Conservation (phyloP, 495 filamentous ascomycete genomes). For the Neurospora sp. region DNA sequence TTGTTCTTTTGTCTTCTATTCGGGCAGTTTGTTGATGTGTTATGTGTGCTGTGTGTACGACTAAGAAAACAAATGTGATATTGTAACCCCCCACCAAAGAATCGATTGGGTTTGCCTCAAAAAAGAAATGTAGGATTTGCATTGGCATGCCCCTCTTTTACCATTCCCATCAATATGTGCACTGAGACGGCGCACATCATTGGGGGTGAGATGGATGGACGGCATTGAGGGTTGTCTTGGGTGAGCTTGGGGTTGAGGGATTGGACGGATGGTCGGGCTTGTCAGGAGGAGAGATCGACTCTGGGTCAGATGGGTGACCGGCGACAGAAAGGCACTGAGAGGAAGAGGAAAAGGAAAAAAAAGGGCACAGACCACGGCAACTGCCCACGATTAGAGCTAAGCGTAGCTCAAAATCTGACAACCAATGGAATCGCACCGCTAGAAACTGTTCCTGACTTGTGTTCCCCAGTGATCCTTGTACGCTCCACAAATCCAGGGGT, state of each 20-base stretch:
- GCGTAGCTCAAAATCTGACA: background rate
- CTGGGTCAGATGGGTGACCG: background rate
- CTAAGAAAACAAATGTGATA: background rate
- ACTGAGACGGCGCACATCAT: background rate
- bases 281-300: background rate
- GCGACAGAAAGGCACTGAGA: background rate
- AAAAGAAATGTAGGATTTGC: background rate
- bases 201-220: background rate
- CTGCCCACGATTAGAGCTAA: background rate
- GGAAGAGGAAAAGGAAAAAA: background rate
- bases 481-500: background rate
- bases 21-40: background rate
- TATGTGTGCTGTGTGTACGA: background rate
- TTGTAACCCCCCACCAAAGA: background rate
- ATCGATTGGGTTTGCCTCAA: background rate
- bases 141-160: background rate
- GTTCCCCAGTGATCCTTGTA: background rate
- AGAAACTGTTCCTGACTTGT: background rate
- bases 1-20: background rate
- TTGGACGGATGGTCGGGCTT: background rate
- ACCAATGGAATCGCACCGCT: background rate
- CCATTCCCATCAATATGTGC: background rate
- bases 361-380: background rate
- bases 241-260: background rate
- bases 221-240: background rate